These are phyloP conservation scores for Metschnikowia kunwiensis DNA, from an alignment of 805 yeast species.

Conservation along the genomic window DNA sequence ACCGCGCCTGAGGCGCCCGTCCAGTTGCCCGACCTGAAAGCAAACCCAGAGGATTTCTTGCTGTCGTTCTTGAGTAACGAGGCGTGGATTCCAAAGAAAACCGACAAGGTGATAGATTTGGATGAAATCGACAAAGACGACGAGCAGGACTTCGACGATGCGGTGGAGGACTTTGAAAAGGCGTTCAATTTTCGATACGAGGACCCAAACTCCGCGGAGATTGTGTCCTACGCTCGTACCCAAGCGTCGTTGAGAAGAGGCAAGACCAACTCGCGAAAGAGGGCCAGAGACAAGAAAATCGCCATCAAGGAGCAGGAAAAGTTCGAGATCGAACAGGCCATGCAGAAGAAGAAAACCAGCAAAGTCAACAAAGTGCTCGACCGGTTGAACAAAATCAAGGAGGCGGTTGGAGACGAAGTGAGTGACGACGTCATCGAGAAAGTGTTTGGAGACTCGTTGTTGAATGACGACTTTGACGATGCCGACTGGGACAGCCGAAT, in stretches of 20 bases:
- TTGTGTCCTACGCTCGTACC: constrained; percentile 89
- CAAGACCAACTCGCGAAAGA: constrained; percentile 69
- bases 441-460: constrained; percentile 70
- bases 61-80: constrained; percentile 67
- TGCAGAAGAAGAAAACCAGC: constrained; percentile 68
- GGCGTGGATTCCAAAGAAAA: constrained; percentile 85
- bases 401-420: constrained; percentile 65
- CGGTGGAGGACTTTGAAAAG: constrained; percentile 85
- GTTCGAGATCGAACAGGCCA: constrained; percentile 52
- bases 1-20: constrained; percentile 22
- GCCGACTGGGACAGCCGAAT: constrained; percentile 88
- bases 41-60: constrained; percentile 66
- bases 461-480: constrained; percentile 86
- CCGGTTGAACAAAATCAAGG: constrained; percentile 59
- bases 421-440: constrained; percentile 56
- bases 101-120: constrained; percentile 53
- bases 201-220: constrained; percentile 86
- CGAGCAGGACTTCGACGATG: constrained; percentile 87
- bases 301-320: constrained; percentile 52
- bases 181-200: constrained; percentile 95
- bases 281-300: constrained; percentile 70
- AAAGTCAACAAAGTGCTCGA: constrained; percentile 78
- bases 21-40: constrained; percentile 55
- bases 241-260: constrained; percentile 90
- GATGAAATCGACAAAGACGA: constrained; percentile 53